Conservation (phyloP, 1,284 basidiomycete species). For the Tilletiaria anomala region DNA sequence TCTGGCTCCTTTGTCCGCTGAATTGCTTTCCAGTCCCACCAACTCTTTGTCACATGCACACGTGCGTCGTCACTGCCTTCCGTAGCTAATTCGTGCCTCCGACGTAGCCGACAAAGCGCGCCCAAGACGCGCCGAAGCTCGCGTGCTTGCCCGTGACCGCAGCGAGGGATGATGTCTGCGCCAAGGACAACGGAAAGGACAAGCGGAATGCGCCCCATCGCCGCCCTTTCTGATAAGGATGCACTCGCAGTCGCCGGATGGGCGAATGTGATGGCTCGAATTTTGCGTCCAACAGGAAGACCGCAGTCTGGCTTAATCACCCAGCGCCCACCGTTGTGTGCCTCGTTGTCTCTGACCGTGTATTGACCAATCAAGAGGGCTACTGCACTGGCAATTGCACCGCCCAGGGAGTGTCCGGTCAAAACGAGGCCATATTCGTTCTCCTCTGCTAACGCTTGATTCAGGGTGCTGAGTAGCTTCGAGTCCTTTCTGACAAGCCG, state of each 20-base stretch:
- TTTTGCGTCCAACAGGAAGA: slow-evolving; percentile 22
- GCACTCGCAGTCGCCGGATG: slow-evolving; percentile 32
- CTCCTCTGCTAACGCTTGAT: slow-evolving; percentile 24
- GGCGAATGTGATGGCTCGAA: slow-evolving; percentile 35
- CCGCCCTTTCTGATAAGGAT: slow-evolving; percentile 17
- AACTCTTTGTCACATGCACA: slow-evolving; percentile 28
- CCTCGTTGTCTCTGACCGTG: slow-evolving; percentile 10
- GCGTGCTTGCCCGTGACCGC: slow-evolving; percentile 33
- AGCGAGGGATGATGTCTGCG: slow-evolving; percentile 32
- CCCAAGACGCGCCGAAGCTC: slow-evolving; percentile 36
- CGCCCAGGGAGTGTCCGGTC: slow-evolving; percentile 34
- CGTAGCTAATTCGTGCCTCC: not conserved
- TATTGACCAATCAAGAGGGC: slow-evolving; percentile 31
- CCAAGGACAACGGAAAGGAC: slow-evolving; percentile 28
- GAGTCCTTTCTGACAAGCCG: slow-evolving; percentile 23
- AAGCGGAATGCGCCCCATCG: slow-evolving; percentile 25
- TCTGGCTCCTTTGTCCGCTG: too few relatives aligned
- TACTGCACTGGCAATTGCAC: slow-evolving; percentile 32
- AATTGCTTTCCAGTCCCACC: slow-evolving; percentile 29
- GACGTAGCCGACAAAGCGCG: slow-evolving; percentile 29
- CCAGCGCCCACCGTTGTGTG: slow-evolving; percentile 16
- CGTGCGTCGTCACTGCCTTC: slow-evolving; percentile 16
- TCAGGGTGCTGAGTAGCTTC: slow-evolving; percentile 23
- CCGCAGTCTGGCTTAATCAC: slow-evolving; percentile 21
- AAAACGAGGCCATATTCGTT: slow-evolving; percentile 31